Conservation (phyloP, 2,329 filamentous ascomycete species). For the Penicillium carneum region DNA sequence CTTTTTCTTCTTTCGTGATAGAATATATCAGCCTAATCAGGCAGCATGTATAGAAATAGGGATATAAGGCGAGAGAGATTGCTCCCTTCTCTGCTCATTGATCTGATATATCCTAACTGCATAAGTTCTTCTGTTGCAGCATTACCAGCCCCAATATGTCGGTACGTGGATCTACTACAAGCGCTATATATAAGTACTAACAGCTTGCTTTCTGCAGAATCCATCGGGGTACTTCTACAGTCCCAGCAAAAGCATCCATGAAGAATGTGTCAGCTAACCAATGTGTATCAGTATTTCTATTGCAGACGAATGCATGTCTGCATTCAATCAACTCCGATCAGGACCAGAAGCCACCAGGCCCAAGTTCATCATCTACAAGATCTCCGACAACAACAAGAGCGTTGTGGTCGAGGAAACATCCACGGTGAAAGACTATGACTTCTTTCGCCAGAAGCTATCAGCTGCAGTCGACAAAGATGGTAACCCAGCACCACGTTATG, state of each 20-base stretch:
- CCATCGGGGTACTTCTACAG: background rate
- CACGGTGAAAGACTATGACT: conserved; percentile 43
- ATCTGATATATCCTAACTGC: background rate
- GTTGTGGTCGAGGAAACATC: conserved; percentile 48
- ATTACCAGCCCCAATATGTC: background rate
- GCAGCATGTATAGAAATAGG: background rate
- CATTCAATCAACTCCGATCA: conserved; percentile 44
- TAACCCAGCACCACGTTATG: conserved; percentile 38
- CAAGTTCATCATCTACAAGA: conserved; percentile 58
- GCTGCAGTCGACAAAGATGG: conserved; percentile 35
- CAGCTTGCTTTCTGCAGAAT: background rate
- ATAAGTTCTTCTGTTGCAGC: background rate
- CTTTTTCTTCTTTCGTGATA: background rate
- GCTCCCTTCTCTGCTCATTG: background rate
- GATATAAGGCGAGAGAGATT: conserved; percentile 1
- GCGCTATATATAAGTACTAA: background rate
- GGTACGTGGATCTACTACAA: background rate
- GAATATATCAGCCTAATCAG: conserved; percentile 1
- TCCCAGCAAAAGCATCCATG: background rate
- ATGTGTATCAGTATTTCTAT: conserved; percentile 1
- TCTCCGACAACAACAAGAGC: conserved; percentile 47
- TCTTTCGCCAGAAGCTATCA: conserved; percentile 25
- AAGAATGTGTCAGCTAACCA: background rate
- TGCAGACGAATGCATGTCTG: conserved; percentile 40
- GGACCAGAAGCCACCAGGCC: conserved; percentile 49